Base-by-base conservation (phyloP, 2,329 filamentous ascomycete species). In the Capronia americana region DNA sequence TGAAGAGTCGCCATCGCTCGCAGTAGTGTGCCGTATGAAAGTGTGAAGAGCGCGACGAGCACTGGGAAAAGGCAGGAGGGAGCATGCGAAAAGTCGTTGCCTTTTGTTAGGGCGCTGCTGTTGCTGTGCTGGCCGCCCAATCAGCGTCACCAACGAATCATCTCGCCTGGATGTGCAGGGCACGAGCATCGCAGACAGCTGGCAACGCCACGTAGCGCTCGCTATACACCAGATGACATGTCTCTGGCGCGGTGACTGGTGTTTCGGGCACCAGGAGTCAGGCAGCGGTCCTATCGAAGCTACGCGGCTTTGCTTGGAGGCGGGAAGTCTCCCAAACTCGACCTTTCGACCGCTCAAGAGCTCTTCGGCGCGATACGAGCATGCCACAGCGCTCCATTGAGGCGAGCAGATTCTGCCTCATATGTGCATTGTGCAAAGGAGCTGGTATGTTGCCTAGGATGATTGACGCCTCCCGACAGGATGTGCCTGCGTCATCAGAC, bases 1-100 rank as follows among this genome's bases (percentile, higher is more conserved):
- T 74, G 67, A 30, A 61, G 60, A 17, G 67, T 68, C 3, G 62
- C 48, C 67, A 70, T 70, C 24, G 23, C 28, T n/a, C 38, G 14
- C 38, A 11, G 44, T 30, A 10, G 26, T 24, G 26, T 26, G 26
- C 48, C 11, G 24, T 14, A 3, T 20, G n/a, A 34, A 46, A 7
- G 17, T 4, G 20, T 41, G 44, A 50, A 24, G 26, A 34, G 28
- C 14, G n/a, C 23, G 32, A 30, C 26, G 57, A 44, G 41, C 23
- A 53, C 48, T 10, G 7, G 1, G 48, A 14, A 17, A 17, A 20
- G 10, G 26, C 20, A 26, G 48, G 26, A 26, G 48, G 20, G 4
- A 24, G 48, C 48, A 28, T 12, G 20, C 26, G 17, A 26, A 14
- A 28, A 53, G 48, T n/a, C 12, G 48, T 53, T 53, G 48, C 48